Evolutionary conservation across 2,329 filamentous ascomycete genomes (phyloP), one percentile per base, ranked within the genome.

Genomic region (Fusarium verrucosum): DNA sequence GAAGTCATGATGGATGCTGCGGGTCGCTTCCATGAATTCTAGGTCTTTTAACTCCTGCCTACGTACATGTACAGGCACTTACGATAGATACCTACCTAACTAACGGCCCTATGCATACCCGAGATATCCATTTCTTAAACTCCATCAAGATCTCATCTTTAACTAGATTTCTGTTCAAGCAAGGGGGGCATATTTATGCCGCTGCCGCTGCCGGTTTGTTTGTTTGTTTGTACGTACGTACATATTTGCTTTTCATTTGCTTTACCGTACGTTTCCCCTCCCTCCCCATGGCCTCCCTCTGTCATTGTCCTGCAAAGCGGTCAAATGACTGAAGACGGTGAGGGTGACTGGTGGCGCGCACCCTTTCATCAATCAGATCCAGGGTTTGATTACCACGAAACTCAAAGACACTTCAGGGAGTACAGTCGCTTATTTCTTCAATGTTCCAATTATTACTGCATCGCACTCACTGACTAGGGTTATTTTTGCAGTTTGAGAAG

Each of bases 261-360:
- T 30, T 41, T 40, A 28, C 26, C 13, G 10, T 28, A 4, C 26
- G 20, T 43, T 53, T 40, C 33, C 37, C 23, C 32, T 54, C 28
- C 17, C 37, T n/a, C n/a, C n/a, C n/a, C n/a, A n/a, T n/a, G n/a
- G n/a, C 25, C 28, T 14, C 43, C 53, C 44, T 49, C 28, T n/a
- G 19, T 23, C 16, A 26, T 19, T 36, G 49, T 53, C 25, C 23
- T 26, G 26, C 53, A 37, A 37, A 42, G 49, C 43, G 50, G 46
- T 58, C 45, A 65, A 58, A 50, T 65, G 43, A 41, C 14, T 32
- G 28, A 16, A 43, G 26, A 35, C 30, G 23, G 28, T 37, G 33
- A 58, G 23, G 32, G 35, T 33, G 30, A 7, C 23, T 46, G 28
- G 52, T 51, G 60, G 60, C 62, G 37, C 55, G 33, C 42, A 51